Evolutionary conservation across 768 basidiomycete species (phyloP).

Genomic region (Lactarius quietus): DNA sequence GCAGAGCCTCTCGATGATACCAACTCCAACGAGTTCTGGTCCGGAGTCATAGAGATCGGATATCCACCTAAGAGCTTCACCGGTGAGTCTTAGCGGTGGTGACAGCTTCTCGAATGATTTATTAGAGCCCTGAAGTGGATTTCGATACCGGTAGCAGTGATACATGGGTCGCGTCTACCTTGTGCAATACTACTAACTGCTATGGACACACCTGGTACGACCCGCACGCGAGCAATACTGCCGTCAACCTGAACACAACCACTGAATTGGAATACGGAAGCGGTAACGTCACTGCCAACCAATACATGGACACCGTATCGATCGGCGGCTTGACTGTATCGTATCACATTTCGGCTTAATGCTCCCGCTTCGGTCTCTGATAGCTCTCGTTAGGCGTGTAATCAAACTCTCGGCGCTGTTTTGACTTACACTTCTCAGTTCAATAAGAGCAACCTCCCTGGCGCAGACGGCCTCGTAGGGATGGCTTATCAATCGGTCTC

Average conservation of each 20-base stretch:
- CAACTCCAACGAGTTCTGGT: conserved; percentile 10
- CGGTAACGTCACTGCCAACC: conserved; percentile 1
- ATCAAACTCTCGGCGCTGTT: conserved; percentile 4
- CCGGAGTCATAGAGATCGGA: conserved; percentile 15
- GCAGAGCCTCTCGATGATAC: conserved; percentile 9
- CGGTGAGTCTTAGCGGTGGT: not conserved
- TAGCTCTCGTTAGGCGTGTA: not conserved
- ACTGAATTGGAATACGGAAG: not conserved
- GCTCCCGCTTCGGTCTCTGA: not conserved
- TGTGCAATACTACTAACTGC: not conserved
- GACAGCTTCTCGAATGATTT: not conserved
- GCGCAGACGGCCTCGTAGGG: conserved; percentile 9
- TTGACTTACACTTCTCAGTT: not conserved
- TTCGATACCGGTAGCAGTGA: conserved; percentile 12
- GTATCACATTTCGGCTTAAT: not conserved
- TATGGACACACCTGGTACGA: not conserved
- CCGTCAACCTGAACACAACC: not conserved
- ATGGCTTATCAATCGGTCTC: not conserved
- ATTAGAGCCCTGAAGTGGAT: not conserved
- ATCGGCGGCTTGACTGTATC: conserved; percentile 1
- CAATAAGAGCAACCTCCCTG: not conserved
- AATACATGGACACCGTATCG: conserved; percentile 9
- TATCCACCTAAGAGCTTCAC: conserved; percentile 9
- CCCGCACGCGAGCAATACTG: not conserved
- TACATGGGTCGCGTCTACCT: not conserved